Evolutionary conservation across 805 yeast species (phyloP).

Genomic region (Metschnikowia lunata): DNA sequence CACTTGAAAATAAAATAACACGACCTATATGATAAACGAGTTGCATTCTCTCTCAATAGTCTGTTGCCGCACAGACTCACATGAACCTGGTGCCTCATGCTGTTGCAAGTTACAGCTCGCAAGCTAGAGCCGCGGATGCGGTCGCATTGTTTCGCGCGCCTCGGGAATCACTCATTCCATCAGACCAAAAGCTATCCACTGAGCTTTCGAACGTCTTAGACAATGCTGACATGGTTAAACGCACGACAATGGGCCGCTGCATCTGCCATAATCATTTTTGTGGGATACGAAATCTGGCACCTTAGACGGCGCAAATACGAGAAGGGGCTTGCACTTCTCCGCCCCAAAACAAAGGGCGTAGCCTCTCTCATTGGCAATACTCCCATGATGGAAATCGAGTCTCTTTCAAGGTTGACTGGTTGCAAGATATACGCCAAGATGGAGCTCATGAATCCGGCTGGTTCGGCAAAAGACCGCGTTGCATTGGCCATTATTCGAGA

Average conservation of each 20-base stretch:
- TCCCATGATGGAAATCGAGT: conserved; percentile 69
- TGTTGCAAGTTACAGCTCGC: no score
- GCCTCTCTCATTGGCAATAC: conserved; percentile 87
- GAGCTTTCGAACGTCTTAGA: background rate
- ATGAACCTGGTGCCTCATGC: no score
- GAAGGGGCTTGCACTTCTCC: conserved; percentile 11
- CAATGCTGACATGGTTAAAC: conserved; percentile 3
- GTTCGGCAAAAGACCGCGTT: conserved; percentile 92
- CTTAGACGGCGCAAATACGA: background rate
- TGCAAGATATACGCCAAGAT: conserved; percentile 82
- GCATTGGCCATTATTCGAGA: conserved; percentile 77
- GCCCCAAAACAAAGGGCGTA: conserved; percentile 45
- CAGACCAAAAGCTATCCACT: no score
- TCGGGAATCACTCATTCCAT: no score
- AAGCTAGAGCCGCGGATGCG: no score
- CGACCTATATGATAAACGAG: no score
- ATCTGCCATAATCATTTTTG: conserved; percentile 13
- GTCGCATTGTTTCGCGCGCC: no score
- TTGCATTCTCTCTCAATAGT: no score
- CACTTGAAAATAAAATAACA: no score
- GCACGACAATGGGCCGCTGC: conserved; percentile 17
- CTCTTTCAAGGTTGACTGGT: conserved; percentile 69
- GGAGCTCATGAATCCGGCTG: conserved; percentile 87
- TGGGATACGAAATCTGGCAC: conserved; percentile 11
- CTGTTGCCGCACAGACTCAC: no score